Conservation (phyloP, 1,139 yeast species). For the Hemisphaericaspora lyxosophila region DNA sequence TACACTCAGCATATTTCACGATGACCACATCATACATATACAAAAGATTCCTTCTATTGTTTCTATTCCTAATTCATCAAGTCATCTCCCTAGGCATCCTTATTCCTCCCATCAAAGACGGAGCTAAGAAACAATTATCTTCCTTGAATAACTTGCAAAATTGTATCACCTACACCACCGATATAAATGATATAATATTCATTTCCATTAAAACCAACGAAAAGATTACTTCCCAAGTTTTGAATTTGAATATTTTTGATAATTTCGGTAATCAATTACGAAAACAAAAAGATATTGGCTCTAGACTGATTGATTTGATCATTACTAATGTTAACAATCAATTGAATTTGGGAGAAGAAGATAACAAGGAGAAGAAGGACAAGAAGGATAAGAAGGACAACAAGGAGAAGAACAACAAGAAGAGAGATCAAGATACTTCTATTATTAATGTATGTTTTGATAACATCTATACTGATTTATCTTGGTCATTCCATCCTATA, state of each 20-base stretch:
- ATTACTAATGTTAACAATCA: conserved; percentile 36
- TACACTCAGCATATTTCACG: not conserved
- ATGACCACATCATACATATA: conserved; percentile 3
- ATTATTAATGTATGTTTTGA: conserved; percentile 44
- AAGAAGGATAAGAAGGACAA: conserved; percentile 9
- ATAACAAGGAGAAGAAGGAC: conserved; percentile 13
- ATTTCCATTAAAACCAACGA: conserved; percentile 34
- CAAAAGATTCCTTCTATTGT: conserved; percentile 5
- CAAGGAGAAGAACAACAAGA: conserved; percentile 9
- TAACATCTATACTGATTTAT: conserved; percentile 41
- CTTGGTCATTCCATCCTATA: conserved; percentile 43
- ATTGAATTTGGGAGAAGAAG: conserved; percentile 2
- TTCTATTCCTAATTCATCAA: conserved; percentile 2
- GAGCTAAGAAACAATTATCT: conserved; percentile 15
- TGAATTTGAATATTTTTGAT: conserved; percentile 41
- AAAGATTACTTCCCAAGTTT: conserved; percentile 30
- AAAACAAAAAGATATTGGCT: conserved; percentile 26
- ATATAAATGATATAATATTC: conserved; percentile 38
- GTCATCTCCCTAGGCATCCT: not conserved
- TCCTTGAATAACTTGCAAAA: conserved; percentile 28
- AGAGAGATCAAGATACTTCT: conserved; percentile 28
- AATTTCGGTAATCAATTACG: conserved; percentile 37
- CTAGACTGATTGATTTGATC: conserved; percentile 31
- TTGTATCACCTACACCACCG: conserved; percentile 42
- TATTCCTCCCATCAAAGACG: conserved; percentile 5